A percentile compares a stretch with the other conserved stretches of the same genome.
Conservation (phyloP, 2,329 filamentous ascomycete genomes). For the Zymoseptoria pseudotritici region DNA sequence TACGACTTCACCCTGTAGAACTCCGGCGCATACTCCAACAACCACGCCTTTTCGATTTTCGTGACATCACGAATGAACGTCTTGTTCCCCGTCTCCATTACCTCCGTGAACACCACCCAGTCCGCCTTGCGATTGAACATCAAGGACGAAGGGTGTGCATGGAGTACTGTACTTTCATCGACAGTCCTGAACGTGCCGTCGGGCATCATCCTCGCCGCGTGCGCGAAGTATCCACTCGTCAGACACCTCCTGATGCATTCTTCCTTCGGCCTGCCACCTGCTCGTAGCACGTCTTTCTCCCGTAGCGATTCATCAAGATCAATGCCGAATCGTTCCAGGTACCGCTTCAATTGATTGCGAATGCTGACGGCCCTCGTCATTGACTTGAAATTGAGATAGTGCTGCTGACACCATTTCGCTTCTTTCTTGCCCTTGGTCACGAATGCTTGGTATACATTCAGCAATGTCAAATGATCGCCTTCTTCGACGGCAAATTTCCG, state of each 20-base stretch:
- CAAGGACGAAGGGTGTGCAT: conserved; percentile 84
- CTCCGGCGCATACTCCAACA: conserved; percentile 77
- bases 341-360: conserved; percentile 75
- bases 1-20: conserved; percentile 59
- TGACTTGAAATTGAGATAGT: conserved; percentile 79
- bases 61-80: conserved; percentile 84
- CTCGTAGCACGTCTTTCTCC: conserved; percentile 26
- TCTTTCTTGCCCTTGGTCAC: conserved; percentile 76
- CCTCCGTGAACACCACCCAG: conserved; percentile 92
- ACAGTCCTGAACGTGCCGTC: conserved; percentile 86
- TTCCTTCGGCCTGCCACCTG: conserved; percentile 42
- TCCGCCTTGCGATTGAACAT: conserved; percentile 97
- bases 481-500: conserved; percentile 85
- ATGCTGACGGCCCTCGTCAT: conserved; percentile 79
- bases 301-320: conserved; percentile 57
- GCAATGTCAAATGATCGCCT: conserved; percentile 84
- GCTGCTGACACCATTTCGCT: conserved; percentile 75
- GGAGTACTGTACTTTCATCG: conserved; percentile 66
- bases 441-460: conserved; percentile 92
- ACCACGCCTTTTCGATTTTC: conserved; percentile 90
- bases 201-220: conserved; percentile 86
- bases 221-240: conserved; percentile 83
- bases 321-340: conserved; percentile 78
- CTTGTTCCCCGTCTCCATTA: conserved; percentile 82
- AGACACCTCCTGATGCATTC: conserved; percentile 79